Percentiles rank a stretch among this genome's conserved stretches.
Evolutionary conservation across 2,329 filamentous ascomycete species (phyloP).

Genomic region (Podosphaera fusca): DNA sequence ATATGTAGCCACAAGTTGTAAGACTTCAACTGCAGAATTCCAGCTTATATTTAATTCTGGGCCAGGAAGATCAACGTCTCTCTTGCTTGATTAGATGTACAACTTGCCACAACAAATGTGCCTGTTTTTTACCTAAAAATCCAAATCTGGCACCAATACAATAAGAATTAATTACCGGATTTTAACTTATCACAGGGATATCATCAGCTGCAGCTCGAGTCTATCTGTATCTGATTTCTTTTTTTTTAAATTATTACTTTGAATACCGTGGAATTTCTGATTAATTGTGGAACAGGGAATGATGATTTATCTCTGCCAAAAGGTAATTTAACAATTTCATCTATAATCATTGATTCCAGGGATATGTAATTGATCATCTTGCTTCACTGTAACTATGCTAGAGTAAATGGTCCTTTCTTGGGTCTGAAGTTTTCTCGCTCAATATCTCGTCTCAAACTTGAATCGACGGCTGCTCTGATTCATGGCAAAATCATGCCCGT

Average conservation of each 20-base stretch:
- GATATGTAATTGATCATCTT: not conserved
- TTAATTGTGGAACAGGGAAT: slow-evolving; percentile 22
- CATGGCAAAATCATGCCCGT: too few relatives aligned
- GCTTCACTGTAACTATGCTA: not conserved
- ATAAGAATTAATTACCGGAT: too few relatives aligned
- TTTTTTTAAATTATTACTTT: not conserved
- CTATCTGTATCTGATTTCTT: slow-evolving; percentile 1
- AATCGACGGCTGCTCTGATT: too few relatives aligned
- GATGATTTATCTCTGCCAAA: slow-evolving; percentile 43
- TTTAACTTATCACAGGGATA: not conserved
- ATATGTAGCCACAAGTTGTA: too few relatives aligned
- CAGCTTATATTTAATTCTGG: too few relatives aligned
- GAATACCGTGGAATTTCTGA: not conserved
- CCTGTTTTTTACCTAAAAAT: not conserved
- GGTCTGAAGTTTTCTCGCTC: not conserved
- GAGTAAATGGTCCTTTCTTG: not conserved
- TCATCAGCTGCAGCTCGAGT: not conserved
- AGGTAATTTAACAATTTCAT: slow-evolving; percentile 20
- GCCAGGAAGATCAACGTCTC: too few relatives aligned
- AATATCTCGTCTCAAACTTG: not conserved
- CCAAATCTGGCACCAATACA: too few relatives aligned
- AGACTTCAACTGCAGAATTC: too few relatives aligned
- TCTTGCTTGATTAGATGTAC: not conserved
- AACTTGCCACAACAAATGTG: not conserved
- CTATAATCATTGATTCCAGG: not conserved